Base-by-base conservation (phyloP, 1,139 yeast species). In the Blastobotrys ciferrii region DNA sequence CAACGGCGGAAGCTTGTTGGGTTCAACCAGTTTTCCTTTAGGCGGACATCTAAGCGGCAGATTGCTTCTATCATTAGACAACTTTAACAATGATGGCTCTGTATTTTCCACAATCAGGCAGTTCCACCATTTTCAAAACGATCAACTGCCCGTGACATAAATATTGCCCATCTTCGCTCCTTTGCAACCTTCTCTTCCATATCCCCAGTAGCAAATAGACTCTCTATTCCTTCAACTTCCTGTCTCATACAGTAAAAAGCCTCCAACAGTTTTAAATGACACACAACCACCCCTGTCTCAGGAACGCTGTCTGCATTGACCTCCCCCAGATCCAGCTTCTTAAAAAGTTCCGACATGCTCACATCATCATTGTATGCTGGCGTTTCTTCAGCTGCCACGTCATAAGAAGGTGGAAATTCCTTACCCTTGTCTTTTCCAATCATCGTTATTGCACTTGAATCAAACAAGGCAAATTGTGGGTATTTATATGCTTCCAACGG, bases 191-290 rank as follows among this genome's bases (percentile, higher is more conserved):
- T 18, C 43, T 41, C 25, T 15, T 35, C 14, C 32, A 30, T 14
- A 17, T 11, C 25, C 17, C 18, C 42, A 11, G 30, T 17, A 11
- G 38, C 48, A 44, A 53, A 56, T 18, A 57, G 48, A 12, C 54
- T 54, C 12, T 48, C 54, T 4, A 42, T 35, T 17, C 45, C 51
- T 30, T 50, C 51, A 15, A 62, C 49, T 11, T 54, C 46, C 31
- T 50, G 36, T 42, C 67, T 64, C 51, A 70, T 59, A 4, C 53
- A 59, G 20, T 52, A 54, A 50, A 72, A 68, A 1, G 69, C 64
- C 40, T 59, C 61, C 20, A 72, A 53, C 25, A 72, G 58, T 58
- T 65, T 69, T 47, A 72, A 59, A 55, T 71, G 74, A 4, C 67
- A 62, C 5, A 64, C n/a, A n/a, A n/a, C n/a, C n/a, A n/a, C n/a